phyloP scores from a whole-genome alignment of 148 eudicot genomes.

The Cornus controversa region DNA sequence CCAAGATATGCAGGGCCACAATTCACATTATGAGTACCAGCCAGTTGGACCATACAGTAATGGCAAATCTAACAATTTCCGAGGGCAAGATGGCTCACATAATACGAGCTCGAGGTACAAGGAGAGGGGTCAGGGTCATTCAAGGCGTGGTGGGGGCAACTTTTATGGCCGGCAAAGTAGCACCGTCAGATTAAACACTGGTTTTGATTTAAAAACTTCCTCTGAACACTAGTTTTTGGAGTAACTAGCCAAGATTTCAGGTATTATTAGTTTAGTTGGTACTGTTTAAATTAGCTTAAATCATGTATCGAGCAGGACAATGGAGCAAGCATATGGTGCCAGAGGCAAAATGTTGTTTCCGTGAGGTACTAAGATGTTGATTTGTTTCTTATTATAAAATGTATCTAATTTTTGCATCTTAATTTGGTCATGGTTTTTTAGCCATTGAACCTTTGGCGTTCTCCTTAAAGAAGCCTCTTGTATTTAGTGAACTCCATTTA shows the following conservation, averaged over 20 bases:
- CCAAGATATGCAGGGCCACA: constrained; percentile 65
- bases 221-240: constrained; percentile 8
- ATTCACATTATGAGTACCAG: constrained; percentile 74
- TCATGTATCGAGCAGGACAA: constrained; percentile 13
- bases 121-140: constrained; percentile 63
- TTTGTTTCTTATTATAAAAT: constrained; percentile 4
- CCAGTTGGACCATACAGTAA: constrained; percentile 55
- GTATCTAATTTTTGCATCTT: constrained; percentile 6
- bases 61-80: constrained; percentile 39
- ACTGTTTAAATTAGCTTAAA: neutral
- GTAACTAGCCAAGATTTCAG: constrained; percentile 11
- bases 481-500: neutral
- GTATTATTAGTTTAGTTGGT: constrained; percentile 16
- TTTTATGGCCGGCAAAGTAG: constrained; percentile 42
- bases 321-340: constrained; percentile 10
- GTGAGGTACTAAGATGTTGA: constrained; percentile 6
- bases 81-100: constrained; percentile 37
- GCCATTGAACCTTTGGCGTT: constrained; percentile 11
- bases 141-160: constrained; percentile 63
- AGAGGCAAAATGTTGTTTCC: neutral
- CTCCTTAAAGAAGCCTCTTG: constrained; percentile 6
- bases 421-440: constrained; percentile 20
- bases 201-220: constrained; percentile 25
- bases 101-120: constrained; percentile 42
- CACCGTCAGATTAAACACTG: constrained; percentile 18